Evolutionary conservation across 768 basidiomycete genomes (phyloP).

Genomic region (Lactifluus pinguis): DNA sequence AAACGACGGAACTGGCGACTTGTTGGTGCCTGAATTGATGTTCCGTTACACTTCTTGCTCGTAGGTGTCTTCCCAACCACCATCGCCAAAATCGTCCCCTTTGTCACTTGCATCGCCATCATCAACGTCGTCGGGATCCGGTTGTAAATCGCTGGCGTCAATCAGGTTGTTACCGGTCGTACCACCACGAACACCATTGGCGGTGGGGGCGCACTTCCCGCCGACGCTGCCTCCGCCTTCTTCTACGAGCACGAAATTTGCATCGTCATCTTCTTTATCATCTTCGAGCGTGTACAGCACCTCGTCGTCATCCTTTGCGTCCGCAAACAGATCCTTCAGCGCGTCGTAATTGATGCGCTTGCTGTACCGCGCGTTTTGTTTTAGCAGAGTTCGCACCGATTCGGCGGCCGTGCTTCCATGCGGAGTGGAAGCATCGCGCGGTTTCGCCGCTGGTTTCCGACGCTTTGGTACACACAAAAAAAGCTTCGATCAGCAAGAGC

Average conservation of each 20-base stretch:
- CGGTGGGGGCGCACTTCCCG: neutral
- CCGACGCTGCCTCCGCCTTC: constrained; percentile 31
- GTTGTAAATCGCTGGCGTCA: constrained; percentile 12
- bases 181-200: neutral
- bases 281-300: constrained; percentile 47
- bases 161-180: neutral
- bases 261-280: constrained; percentile 34
- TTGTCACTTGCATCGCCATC: constrained; percentile 31
- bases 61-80: constrained; percentile 42
- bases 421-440: constrained; percentile 66
- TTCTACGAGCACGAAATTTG: constrained; percentile 29
- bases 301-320: constrained; percentile 34
- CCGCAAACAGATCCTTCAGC: constrained; percentile 62
- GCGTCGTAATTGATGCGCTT: constrained; percentile 93
- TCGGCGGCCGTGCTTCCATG: constrained; percentile 67
- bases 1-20: neutral
- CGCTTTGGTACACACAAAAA: constrained; percentile 34
- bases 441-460: constrained; percentile 55
- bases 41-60: constrained; percentile 55
- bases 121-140: constrained; percentile 25
- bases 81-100: constrained; percentile 28
- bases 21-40: too few species aligned
- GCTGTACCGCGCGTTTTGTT: constrained; percentile 82
- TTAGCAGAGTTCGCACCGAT: constrained; percentile 65
- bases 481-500: constrained; percentile 23